Conservation (phyloP, 140 eudicot species). For the Flaveria floridana region DNA sequence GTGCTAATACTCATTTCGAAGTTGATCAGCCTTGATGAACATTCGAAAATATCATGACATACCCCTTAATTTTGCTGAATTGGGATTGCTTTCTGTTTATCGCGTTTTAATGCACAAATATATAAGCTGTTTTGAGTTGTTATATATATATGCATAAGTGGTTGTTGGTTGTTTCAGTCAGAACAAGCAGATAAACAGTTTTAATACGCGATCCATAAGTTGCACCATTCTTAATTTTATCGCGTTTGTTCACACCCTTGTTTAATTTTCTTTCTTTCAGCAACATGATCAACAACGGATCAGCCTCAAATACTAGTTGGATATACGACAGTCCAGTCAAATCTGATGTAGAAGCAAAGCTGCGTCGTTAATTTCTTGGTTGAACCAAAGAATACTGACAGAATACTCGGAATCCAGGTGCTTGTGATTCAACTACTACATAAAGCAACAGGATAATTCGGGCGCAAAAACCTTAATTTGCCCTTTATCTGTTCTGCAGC, state of each 20-base stretch:
- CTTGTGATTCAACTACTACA: neutral
- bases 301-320: conserved; percentile 53
- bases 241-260: too few relatives aligned
- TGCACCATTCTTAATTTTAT: too few relatives aligned
- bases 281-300: conserved; percentile 46
- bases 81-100: too few relatives aligned
- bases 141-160: neutral
- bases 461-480: neutral
- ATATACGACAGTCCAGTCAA: conserved; percentile 55
- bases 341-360: conserved; percentile 74
- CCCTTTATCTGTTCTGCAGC: neutral
- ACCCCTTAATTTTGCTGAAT: too few relatives aligned
- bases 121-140: too few relatives aligned
- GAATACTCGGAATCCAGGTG: conserved; percentile 92
- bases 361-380: conserved; percentile 60
- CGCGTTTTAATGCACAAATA: too few relatives aligned
- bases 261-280: conserved; percentile 33
- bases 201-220: neutral
- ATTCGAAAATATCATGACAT: too few relatives aligned
- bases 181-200: neutral
- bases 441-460: too few relatives aligned
- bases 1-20: too few relatives aligned
- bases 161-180: neutral
- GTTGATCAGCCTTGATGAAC: too few relatives aligned
- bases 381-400: conserved; percentile 64